A percentile compares a stretch with the other conserved stretches of the same genome.
These are phyloP conservation scores for Mortierella sp. DNA, from an alignment of 371 early-diverging fungal genomes.

Conservation along the genomic window DNA sequence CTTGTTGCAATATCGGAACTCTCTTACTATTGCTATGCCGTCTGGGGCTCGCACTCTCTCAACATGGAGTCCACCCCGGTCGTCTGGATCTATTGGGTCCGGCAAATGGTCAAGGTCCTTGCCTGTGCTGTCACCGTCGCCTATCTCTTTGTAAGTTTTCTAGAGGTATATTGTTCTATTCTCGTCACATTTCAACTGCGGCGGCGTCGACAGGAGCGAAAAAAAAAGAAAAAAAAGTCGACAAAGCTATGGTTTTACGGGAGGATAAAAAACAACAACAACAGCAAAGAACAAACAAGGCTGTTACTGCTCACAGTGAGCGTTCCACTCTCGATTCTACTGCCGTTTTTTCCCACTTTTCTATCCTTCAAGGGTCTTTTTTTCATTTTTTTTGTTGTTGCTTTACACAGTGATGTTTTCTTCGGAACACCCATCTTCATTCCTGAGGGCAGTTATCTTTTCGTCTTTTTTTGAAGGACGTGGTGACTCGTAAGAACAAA, in stretches of 20 bases:
- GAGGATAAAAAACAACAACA: neutral
- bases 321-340: conserved; percentile 12
- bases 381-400: neutral
- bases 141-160: conserved; percentile 56
- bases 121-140: conserved; percentile 47
- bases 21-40: conserved; percentile 43
- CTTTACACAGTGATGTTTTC: neutral
- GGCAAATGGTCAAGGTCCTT: conserved; percentile 45
- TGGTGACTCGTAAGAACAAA: neutral
- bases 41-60: conserved; percentile 39
- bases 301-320: conserved; percentile 8
- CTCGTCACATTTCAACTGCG: neutral
- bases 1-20: conserved; percentile 47
- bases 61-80: conserved; percentile 30
- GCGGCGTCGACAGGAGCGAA: too few relatives aligned
- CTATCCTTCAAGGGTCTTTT: neutral
- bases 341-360: neutral
- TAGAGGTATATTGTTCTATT: neutral
- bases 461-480: neutral
- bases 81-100: conserved; percentile 53
- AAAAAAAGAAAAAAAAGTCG: too few relatives aligned
- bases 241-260: neutral
- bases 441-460: neutral
- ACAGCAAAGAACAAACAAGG: neutral
- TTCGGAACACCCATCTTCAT: neutral